Evolutionary conservation across 1,139 yeast genomes (phyloP), one percentile per base, ranked within the genome.

Genomic region (Suhomyces choctaworum): DNA sequence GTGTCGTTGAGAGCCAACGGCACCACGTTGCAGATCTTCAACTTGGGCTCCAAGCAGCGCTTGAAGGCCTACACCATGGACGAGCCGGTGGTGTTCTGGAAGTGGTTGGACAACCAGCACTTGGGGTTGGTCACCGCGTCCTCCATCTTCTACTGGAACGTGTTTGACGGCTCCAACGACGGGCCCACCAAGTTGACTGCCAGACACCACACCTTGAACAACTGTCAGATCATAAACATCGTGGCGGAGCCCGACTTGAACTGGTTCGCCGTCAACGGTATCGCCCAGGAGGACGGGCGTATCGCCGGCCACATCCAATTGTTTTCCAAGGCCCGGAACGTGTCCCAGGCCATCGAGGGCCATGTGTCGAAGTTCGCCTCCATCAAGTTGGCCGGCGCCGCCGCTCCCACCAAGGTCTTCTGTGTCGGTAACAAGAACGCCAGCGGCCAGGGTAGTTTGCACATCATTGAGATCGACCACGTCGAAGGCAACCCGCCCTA

Each of bases 311-410:
- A 88, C 64, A 85, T 92, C 58, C 99, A 94, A 69, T 77, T 94
- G 45, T 94, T 73, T 65, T 85, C 96, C 41, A 84, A 82, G 58
- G 80, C 82, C 39, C 82, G 97, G 62, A 84, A 86, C 56, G 88
- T 90, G 32, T 89, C 97, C 12, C 99, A 94, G 68, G 94, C 96
- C 19, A 88, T 94, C 52, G 97, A 94, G 58, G 98, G 98, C 49
- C 98, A 94, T 62, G 97, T 95, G 37, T 92, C 96, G 41, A 80
- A 82, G 34, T 94, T 94, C 65, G 90, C 96, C 34, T 70, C 76
- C 40, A 64, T 92, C 45, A 74, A 81, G 46, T 71, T 90, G 49
- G 82, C 79, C 37, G 92, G 90, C 34, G 88, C 90, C 28, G 51
- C 80, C 16, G 63, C 72, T 22, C 94, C 90, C 40, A 86, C 96